Base-by-base conservation (phyloP, 192 early-diverging fungal species). In the Polychytrium aggregatum region DNA sequence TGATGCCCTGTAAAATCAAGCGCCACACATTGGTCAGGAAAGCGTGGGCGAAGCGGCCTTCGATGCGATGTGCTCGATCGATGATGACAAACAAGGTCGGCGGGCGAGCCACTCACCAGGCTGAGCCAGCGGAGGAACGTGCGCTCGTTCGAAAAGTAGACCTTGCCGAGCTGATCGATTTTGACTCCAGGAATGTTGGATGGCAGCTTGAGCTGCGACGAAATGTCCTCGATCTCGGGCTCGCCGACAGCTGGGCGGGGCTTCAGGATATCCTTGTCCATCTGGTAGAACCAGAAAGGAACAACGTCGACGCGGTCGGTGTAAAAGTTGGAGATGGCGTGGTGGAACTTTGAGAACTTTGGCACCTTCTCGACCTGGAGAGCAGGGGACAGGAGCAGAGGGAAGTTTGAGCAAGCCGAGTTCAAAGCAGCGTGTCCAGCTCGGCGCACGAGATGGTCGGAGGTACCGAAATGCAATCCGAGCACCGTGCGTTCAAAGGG, bases 261-360 rank as follows among this genome's bases (percentile, higher is more conserved):
- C 63, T 87, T 88, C 45, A 86, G 82, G 48, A 93, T 93, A 52
- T 88, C 85, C 30, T 80, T 70, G 56, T 89, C 85, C 88, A 93
- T 90, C 67, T 90, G 88, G 43, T 85, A 84, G 49, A 88, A 78
- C 90, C 90, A 93, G 67, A 90, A 90, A 11, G 90, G 90, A 37
- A 90, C 78, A 39, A 88, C 71, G 27, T 77, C 68, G 25, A 89
- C 82, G 22, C 79, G 75, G 48, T 84, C 61, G 42, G 33, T 8
- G 44, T 50, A 51, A 41, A 96, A 68, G 16, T 86, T 88, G 11
- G 92, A 81, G 20, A 84, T 78, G 45, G 87, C 92, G 56, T 96
- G 92, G 52, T 87, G 85, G 62, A 91, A 96, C 64, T 96, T 96
- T 47, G 87, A 90, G 69, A 96, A 96, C 56, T 96, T 96, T 35